Evolutionary conservation across 768 basidiomycete species (phyloP), one percentile per base, ranked within the genome.

Genomic region (Paxillus ammoniavirescens): DNA sequence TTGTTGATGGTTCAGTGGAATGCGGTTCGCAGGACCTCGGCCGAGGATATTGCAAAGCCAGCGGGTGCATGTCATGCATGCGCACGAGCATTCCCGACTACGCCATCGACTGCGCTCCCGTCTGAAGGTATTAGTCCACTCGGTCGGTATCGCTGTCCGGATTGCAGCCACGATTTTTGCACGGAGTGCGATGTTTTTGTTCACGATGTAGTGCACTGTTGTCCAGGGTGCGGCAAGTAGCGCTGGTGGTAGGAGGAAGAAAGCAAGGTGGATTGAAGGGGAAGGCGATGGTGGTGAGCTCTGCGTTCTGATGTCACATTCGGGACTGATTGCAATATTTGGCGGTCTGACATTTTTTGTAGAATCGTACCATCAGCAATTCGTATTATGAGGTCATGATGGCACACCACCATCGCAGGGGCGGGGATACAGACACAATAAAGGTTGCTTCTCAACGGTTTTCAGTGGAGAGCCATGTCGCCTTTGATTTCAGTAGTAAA

Each of bases 111-210:
- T 13, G 66, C 67, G 14, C 65, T 72, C 21, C 72, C 74, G 5
- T 67, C 69, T 31, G 78, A 94, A 51, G 93, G 89, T 1, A 76
- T 96, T 59, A 94, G 91, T 59, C 84, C 91, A 1, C 74, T 91
- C 6, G 91, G 93, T 15, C 80, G 96, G 33, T 99, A 98, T 69
- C 80, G 85, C 49, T 98, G 97, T 70, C 86, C 87, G 2, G 88
- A 90, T 21, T 98, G 97, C 73, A 62, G 70, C 2, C 74, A 89
- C 47, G 88, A 97, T 66, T 99, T 98, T 65, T 98, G 97, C 67
- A 81, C 86, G 23, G 95, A 98, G 46, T 99, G 97, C 66, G 97
- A 99, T 72, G 82, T 96, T 17, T 97, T 98, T 65, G 86, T 98
- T 5, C 97, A 98, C 62, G 92, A 96, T 57, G 93, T 93, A 18